phyloP scores from a whole-genome alignment of 106 monocot genomes.

The Dioscorea dumetorum region DNA sequence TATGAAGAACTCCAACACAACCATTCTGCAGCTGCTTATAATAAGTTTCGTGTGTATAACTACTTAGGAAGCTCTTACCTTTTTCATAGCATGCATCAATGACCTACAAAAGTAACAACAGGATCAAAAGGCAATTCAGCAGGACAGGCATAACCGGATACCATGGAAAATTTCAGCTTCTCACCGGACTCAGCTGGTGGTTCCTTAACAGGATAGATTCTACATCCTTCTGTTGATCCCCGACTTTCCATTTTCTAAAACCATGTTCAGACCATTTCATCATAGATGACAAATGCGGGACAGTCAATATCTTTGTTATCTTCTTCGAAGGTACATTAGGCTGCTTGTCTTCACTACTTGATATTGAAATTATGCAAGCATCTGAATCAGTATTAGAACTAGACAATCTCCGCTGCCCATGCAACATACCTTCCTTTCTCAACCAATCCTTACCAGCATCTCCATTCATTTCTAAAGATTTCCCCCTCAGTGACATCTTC shows the following conservation, averaged over 20 bases:
- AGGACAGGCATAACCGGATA: neutral
- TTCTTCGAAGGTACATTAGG: slow-evolving; percentile 24
- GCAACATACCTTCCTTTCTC: slow-evolving; percentile 6
- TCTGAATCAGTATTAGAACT: slow-evolving; percentile 42
- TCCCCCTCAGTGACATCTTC: slow-evolving; percentile 2
- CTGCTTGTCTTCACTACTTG: slow-evolving; percentile 13
- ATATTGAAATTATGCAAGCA: slow-evolving; percentile 32
- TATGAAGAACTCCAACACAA: slow-evolving; percentile 75
- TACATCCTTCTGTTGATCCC: slow-evolving; percentile 16
- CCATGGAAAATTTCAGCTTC: neutral
- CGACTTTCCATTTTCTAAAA: slow-evolving; percentile 55
- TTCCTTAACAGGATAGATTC: slow-evolving; percentile 39
- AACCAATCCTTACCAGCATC: neutral
- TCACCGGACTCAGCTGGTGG: slow-evolving; percentile 37
- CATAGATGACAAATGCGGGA: slow-evolving; percentile 36
- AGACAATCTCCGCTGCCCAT: slow-evolving; percentile 39
- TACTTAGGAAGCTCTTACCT: slow-evolving; percentile 51
- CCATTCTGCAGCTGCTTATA: slow-evolving; percentile 75
- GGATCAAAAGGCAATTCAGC: neutral
- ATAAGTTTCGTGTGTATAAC: slow-evolving; percentile 44
- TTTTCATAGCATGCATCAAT: slow-evolving; percentile 53
- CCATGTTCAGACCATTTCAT: slow-evolving; percentile 40
- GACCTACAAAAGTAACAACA: slow-evolving; percentile 9
- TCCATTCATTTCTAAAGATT: neutral
- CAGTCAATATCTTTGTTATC: slow-evolving; percentile 32